Evolutionary conservation across 306 rosid genomes (phyloP).

Genomic region (Trifolium repens): DNA sequence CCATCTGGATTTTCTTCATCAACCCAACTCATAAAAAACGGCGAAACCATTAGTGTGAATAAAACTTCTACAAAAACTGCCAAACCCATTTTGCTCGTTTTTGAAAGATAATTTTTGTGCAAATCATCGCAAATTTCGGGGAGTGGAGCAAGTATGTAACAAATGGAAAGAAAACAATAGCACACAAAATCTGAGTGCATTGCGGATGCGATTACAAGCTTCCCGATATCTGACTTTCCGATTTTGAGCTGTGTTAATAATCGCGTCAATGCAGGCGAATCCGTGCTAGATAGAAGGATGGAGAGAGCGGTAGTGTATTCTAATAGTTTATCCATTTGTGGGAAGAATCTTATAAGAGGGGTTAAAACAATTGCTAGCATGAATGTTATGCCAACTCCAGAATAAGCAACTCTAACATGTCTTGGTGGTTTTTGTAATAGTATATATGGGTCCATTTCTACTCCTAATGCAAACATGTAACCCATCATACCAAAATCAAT

Average conservation of each 20-base stretch:
- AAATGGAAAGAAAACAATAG: slow-evolving; percentile 59
- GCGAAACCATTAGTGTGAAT: slow-evolving; percentile 64
- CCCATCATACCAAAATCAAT: slow-evolving; percentile 85
- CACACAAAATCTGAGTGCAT: slow-evolving; percentile 81
- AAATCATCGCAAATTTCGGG: slow-evolving; percentile 36
- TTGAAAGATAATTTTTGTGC: too few species aligned
- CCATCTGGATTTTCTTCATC: slow-evolving; percentile 94
- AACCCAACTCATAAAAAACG: slow-evolving; percentile 78
- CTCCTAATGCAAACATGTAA: slow-evolving; percentile 85
- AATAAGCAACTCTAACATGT: slow-evolving; percentile 64
- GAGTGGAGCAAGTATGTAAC: slow-evolving; percentile 48
- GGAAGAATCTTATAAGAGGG: slow-evolving; percentile 49
- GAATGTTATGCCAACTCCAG: slow-evolving; percentile 65
- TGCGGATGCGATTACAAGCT: slow-evolving; percentile 76
- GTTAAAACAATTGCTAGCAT: slow-evolving; percentile 40
- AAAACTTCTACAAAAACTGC: slow-evolving; percentile 52
- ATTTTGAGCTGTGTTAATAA: slow-evolving; percentile 70
- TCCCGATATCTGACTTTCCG: slow-evolving; percentile 91
- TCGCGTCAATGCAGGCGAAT: slow-evolving; percentile 81
- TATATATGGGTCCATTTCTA: slow-evolving; percentile 78
- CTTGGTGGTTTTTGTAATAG: slow-evolving; percentile 55
- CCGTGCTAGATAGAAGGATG: slow-evolving; percentile 68
- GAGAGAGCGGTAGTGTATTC: slow-evolving; percentile 59
- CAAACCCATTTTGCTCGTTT: slow-evolving; percentile 34
- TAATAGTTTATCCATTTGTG: not conserved